These are phyloP conservation scores for Speleostelium caveatum DNA, from an alignment of 78 protist species.

Conservation along the genomic window DNA sequence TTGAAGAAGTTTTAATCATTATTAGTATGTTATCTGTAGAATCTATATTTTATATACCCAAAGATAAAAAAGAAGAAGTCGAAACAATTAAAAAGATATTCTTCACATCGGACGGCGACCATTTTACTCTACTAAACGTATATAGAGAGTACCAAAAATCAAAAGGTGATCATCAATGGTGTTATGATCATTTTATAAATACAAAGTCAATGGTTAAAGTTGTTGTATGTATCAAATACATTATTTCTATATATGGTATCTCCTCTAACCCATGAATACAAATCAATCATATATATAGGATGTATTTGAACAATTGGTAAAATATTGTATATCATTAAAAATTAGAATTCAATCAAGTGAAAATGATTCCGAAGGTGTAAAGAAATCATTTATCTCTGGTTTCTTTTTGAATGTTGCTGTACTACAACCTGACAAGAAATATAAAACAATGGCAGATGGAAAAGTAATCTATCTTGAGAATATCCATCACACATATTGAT, in stretches of 20 bases:
- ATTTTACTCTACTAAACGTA: slow-evolving; percentile 51
- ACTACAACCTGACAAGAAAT: slow-evolving; percentile 74
- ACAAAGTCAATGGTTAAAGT: slow-evolving; percentile 75
- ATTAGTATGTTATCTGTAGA: slow-evolving; percentile 79
- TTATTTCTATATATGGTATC: too few species aligned
- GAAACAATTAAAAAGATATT: slow-evolving; percentile 57
- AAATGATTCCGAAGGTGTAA: slow-evolving; percentile 49
- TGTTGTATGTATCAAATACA: slow-evolving; percentile 36
- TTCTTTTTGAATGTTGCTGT: slow-evolving; percentile 80
- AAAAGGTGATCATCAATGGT: slow-evolving; percentile 54
- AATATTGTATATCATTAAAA: slow-evolving; percentile 37
- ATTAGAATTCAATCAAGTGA: slow-evolving; percentile 36
- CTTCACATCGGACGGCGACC: slow-evolving; percentile 85
- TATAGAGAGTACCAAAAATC: slow-evolving; percentile 69
- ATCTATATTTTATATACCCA: slow-evolving; percentile 51
- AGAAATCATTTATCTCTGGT: slow-evolving; percentile 77
- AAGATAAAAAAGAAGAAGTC: slow-evolving; percentile 47
- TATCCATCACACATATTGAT: too few species aligned
- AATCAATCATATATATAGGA: slow-evolving; percentile 4
- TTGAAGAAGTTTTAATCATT: slow-evolving; percentile 68
- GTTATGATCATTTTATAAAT: slow-evolving; percentile 69
- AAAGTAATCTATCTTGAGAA: too few species aligned
- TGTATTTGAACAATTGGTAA: slow-evolving; percentile 71
- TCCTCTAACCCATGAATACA: too few species aligned
- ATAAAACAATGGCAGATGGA: slow-evolving; percentile 73